Base-by-base conservation (phyloP, 192 early-diverging fungal genomes). In the Linnemannia exigua region DNA sequence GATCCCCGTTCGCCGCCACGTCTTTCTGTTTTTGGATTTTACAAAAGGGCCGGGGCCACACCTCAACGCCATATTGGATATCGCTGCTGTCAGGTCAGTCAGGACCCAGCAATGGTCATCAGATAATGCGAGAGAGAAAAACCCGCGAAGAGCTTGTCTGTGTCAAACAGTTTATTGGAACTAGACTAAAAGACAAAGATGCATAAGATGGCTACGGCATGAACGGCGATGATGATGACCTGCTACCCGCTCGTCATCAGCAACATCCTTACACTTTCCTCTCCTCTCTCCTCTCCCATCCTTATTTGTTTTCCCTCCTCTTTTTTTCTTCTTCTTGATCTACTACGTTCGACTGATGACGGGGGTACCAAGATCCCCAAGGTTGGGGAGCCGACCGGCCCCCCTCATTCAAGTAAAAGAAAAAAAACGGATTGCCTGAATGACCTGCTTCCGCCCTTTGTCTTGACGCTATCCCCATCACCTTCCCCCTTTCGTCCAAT, bases 281-380 rank as follows among this genome's bases (percentile, higher is more conserved):
- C 14, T 25, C 8, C 12, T 15, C 2, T 63, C 58, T 15, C 12
- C 2, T 15, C 11, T 63, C 58, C 14, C 85, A 14, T 88, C 69
- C 17, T 71, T 79, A 33, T 66, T 48, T 37, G 15, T 81, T 72
- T 71, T 80, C 78, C 50, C 66, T 81, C 66, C 38, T 44, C 25
- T 76, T 47, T 47, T 79, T 50, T 51, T 44, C 66, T 48, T 37
- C 25, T 37, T 12, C 44, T 22, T 67, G 50, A 36, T 68, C 31
- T 71, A 19, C 47, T 73, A 31, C 47, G 72, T 31, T 63, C 25
- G n/a, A 52, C 36, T 17, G 48, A 52, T 73, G 47, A 73, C 25
- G 76, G n/a, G 41, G 38, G 28, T 50, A 17, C 41, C 38, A 19
- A 28, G 37, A 20, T 41, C 31, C 47, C 50, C 25, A 4, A 50